Percentiles rank a stretch among this genome's conserved stretches.
phyloP scores from a whole-genome alignment of 352 stramenopile species.

The Pythium rishiriense region DNA sequence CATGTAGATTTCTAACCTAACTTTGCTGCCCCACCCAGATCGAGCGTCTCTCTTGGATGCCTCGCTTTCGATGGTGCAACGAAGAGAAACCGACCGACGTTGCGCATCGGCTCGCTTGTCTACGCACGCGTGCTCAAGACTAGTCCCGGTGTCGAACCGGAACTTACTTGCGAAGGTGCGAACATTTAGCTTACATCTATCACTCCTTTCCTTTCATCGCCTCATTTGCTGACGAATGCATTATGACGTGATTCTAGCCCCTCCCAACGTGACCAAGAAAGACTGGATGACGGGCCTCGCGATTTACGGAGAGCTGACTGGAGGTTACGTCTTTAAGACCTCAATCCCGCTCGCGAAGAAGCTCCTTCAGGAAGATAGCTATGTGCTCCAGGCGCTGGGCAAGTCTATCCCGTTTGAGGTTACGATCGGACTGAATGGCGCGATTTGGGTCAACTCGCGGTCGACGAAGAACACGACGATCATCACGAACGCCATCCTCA shows the following conservation, averaged over 20 bases:
- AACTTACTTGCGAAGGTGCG: slow-evolving; percentile 94
- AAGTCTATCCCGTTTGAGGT: slow-evolving; percentile 93
- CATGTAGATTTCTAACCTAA: not conserved
- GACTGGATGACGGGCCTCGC: slow-evolving; percentile 99
- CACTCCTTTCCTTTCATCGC: not conserved
- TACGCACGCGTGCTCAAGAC: slow-evolving; percentile 94
- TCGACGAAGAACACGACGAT: slow-evolving; percentile 83
- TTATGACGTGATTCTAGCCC: slow-evolving; percentile 53
- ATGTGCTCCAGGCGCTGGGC: slow-evolving; percentile 85
- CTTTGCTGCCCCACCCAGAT: slow-evolving; percentile 33
- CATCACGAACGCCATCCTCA: slow-evolving; percentile 87
- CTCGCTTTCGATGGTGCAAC: slow-evolving; percentile 97
- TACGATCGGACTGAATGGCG: slow-evolving; percentile 94
- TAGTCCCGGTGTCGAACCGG: slow-evolving; percentile 89
- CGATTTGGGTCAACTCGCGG: slow-evolving; percentile 94
- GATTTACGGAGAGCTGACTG: slow-evolving; percentile 95
- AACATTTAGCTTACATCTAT: not conserved
- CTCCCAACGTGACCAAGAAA: slow-evolving; percentile 88
- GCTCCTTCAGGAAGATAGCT: slow-evolving; percentile 67
- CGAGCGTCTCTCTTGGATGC: slow-evolving; percentile 60
- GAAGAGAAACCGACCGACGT: slow-evolving; percentile 95
- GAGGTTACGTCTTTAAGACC: slow-evolving; percentile 90
- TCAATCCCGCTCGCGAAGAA: slow-evolving; percentile 77
- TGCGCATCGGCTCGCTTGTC: slow-evolving; percentile 92
- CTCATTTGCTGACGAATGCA: too few species aligned